phyloP scores from a whole-genome alignment of 2,329 filamentous ascomycete genomes.

The Phyllosticta citriasiana region DNA sequence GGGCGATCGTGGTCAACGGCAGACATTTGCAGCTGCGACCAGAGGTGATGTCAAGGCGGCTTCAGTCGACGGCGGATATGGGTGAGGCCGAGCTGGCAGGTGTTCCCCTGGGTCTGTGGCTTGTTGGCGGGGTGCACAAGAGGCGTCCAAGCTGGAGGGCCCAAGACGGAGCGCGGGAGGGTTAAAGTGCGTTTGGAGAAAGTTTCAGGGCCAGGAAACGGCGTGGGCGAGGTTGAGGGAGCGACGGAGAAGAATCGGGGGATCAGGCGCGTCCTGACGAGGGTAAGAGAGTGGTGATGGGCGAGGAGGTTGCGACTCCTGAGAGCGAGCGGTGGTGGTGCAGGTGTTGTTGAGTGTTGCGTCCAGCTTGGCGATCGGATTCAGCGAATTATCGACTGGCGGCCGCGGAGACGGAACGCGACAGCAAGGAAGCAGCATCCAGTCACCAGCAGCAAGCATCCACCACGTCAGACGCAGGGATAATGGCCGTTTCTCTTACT shows the following conservation, averaged over 20 bases:
- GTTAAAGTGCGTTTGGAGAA: neutral
- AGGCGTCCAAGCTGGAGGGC: neutral
- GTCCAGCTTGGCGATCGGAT: neutral
- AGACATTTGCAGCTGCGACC: conserved; percentile 1
- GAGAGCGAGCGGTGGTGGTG: neutral
- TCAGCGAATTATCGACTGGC: neutral
- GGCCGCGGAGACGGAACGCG: neutral
- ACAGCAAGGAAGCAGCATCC: neutral
- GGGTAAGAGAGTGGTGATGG: neutral
- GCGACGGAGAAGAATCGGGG: neutral
- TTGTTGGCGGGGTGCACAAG: neutral
- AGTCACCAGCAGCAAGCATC: neutral
- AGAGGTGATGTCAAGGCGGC: neutral
- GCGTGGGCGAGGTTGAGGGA: neutral
- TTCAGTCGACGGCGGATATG: neutral
- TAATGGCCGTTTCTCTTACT: neutral
- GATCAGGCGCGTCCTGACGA: neutral
- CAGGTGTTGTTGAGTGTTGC: neutral
- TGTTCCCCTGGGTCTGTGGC: neutral
- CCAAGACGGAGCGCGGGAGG: neutral
- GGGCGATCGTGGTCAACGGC: conserved; percentile 7
- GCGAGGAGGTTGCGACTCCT: neutral
- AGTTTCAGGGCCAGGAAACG: neutral
- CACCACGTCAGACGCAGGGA: neutral
- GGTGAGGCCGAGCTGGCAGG: neutral